Conservation (phyloP, 768 basidiomycete species). For the Imleria badia region DNA sequence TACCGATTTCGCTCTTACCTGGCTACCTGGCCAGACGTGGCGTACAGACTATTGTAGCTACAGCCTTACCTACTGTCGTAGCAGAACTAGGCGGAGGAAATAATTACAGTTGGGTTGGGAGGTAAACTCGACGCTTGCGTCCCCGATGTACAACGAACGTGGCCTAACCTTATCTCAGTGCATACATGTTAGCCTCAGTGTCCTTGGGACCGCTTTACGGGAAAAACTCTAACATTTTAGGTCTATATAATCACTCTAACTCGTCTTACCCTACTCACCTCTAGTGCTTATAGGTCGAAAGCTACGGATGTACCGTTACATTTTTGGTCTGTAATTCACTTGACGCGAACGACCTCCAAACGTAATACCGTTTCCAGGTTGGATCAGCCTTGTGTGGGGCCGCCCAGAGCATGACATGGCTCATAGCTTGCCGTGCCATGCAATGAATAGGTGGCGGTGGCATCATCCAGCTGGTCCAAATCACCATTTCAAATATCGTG, state of each 20-base stretch:
- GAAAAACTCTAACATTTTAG: conserved; percentile 44
- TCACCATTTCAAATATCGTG: conserved; percentile 42
- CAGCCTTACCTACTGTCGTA: conserved; percentile 51
- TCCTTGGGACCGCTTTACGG: conserved; percentile 46
- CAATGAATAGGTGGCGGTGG: conserved; percentile 46
- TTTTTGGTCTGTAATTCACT: conserved; percentile 33
- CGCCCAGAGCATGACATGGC: conserved; percentile 44
- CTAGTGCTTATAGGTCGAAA: conserved; percentile 34
- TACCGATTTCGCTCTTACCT: neutral
- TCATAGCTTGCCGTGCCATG: conserved; percentile 39
- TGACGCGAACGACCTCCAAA: neutral
- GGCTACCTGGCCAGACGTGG: neutral
- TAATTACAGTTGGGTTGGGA: conserved; percentile 52
- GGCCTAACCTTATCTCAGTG: conserved; percentile 25
- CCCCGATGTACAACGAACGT: neutral
- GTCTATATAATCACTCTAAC: conserved; percentile 13
- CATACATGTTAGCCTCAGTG: conserved; percentile 47
- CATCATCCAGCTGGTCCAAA: conserved; percentile 37
- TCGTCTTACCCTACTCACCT: neutral
- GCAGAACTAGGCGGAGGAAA: conserved; percentile 42
- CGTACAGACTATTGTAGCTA: conserved; percentile 45
- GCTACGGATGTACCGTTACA: conserved; percentile 33
- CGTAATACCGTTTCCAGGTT: conserved; percentile 18
- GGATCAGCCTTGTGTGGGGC: conserved; percentile 44
- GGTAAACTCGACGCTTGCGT: conserved; percentile 21